Evolutionary conservation across 768 basidiomycete species (phyloP), one percentile per base, ranked within the genome.

Genomic region (Termitomyces heimii): DNA sequence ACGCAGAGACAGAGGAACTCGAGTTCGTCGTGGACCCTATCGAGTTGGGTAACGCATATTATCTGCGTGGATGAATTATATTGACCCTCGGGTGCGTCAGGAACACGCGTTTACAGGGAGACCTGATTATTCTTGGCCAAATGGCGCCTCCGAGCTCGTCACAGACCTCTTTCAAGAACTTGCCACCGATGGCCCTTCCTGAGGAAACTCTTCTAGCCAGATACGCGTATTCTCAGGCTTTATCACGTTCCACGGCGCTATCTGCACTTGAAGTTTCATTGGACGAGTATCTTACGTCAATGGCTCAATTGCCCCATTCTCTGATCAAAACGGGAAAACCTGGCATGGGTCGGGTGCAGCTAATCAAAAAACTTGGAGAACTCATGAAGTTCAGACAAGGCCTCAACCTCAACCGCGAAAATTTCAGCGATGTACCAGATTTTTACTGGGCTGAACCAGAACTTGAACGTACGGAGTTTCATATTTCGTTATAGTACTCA

Each of bases 381-480:
- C 77, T 98, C 54, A 87, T 98, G 82, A 88, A 86, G 65, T 92
- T 98, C 69, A 80, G 96, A 44, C 96, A 98, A 73, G 86, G 91
- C 24, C 76, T 97, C 29, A 98, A 97, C 65, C 81, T 98, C 53
- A 93, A 90, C 64, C 77, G 88, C 45, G 89, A 93, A 67, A 95
- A 93, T 64, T 92, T 94, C 65, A 85, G 85, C 47, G 94, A 95
- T 65, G 85, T 86, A 0, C 92, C 91, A 0, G 90, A 97, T 70
- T 88, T 98, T 62, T 94, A 97, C 68, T 98, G 96, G 95, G 80
- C 88, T 18, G 92, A 97, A 67, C 92, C 94, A 0, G 89, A 87
- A 60, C 78, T 98, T 5, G 95, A 98, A 75, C 78, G 91, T 86
- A 59, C 34, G 82, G 58, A 5, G 18, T 44, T 20, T 24, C 14